Evolutionary conservation across 306 rosid genomes (phyloP), one percentile per base, ranked within the genome.

Genomic region (Cyamopsis tetragonoloba): DNA sequence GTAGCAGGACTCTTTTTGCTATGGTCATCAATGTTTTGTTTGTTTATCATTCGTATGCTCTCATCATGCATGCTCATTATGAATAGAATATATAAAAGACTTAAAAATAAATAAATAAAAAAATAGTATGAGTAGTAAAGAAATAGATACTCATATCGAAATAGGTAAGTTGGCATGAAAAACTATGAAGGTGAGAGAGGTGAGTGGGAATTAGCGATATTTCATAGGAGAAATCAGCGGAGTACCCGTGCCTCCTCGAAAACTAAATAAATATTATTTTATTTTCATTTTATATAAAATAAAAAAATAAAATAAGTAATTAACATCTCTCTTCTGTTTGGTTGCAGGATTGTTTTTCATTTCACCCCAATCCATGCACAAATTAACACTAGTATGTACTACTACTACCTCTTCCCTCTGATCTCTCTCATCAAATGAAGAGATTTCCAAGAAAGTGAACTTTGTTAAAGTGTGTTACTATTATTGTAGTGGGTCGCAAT

Each of bases 201-300:
- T 56, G 59, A 19, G 72, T 66, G 83, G 69, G 74, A 78, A 79
- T n/a, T n/a, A n/a, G 72, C 71, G 83, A 80, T 75, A 70, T 82
- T 84, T 72, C 84, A 75, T 91, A 9, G 97, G 95, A 91, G 91
- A 88, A 84, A 91, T 88, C 86, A 88, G 92, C 92, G 92, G 97
- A 86, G 82, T 85, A 58, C 89, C 95, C 96, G 97, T 91, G 97
- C 89, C 92, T 82, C 64, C 89, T 88, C 39, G 89, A 92, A 80
- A 84, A 84, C n/a, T n/a, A 50, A 77, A 69, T 57, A 57, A 78
- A 72, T 0, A 37, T 35, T 34, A 54, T 20, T 61, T 35, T 27
- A 68, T 61, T n/a, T n/a, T n/a, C n/a, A n/a, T n/a, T n/a, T n/a
- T n/a, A n/a, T n/a, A n/a, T n/a, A n/a, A n/a, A n/a, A n/a, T n/a